Evolutionary conservation across 2,329 filamentous ascomycete genomes (phyloP), one percentile per base, ranked within the genome.

Genomic region (Pseudogymnoascus sp.): DNA sequence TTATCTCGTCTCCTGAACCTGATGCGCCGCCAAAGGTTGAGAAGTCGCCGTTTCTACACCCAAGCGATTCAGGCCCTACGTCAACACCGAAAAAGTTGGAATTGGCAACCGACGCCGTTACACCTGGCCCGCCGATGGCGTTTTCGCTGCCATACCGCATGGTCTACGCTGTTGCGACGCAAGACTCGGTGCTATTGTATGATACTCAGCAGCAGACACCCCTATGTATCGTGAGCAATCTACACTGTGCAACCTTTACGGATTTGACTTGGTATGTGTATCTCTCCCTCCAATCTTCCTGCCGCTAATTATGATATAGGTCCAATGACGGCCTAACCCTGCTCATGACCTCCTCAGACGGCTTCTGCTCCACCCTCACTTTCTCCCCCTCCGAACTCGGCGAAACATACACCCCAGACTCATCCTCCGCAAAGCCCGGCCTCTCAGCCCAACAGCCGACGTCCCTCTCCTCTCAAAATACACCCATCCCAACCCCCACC

Each of bases 181-280:
- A 97, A 72, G 94, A 99, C 75, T 90, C 94, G 0, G 90, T 99
- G 3, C 79, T 97, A 45, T 82, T 99, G 21, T 99, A 99, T 72
- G 94, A 99, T 74, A 99, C 94, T 0, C 94, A 99, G 72, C 94
- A 99, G 72, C 89, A 92, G 70, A 95, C 91, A 6, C 94, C 94
- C 2, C 79, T 99, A 36, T 96, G 92, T 72, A 83, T 97, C 39
- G 93, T 99, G 58, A 97, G 92, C 82, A 99, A 99, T 71, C 77
- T 99, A 66, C 94, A 99, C 74, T 96, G 93, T 74, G 92, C 94
- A 4, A 97, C 94, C 0, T 99, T 99, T 72, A 99, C 94, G 0
- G 94, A 99, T 73, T 78, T 99, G 63, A 88, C 91, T 35, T 99
- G 94, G 94, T 96, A 84, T 74, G 87, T 75, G 18, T 25, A 71